Conservation (phyloP, 805 yeast species). For the Peterozyma xylosa region DNA sequence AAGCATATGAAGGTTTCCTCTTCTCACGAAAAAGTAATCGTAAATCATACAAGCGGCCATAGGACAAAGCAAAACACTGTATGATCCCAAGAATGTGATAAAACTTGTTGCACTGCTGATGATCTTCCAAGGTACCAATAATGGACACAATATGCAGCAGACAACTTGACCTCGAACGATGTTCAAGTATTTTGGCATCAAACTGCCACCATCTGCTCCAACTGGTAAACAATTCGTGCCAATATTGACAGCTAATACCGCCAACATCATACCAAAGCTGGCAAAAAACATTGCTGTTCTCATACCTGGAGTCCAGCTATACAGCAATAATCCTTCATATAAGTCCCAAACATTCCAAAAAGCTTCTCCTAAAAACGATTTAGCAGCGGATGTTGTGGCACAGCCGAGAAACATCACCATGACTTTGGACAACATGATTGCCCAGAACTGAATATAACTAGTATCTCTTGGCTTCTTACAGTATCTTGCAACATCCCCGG, state of each 20-base stretch:
- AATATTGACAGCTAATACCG: constrained; percentile 73
- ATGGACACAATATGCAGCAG: constrained; percentile 55
- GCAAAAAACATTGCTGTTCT: constrained; percentile 12
- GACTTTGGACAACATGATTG: too few species aligned
- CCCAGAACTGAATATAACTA: not conserved
- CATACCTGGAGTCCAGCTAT: constrained; percentile 14
- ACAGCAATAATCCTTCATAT: constrained; percentile 3
- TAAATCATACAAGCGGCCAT: constrained; percentile 71
- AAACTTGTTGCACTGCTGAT: constrained; percentile 62
- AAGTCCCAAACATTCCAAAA: too few species aligned
- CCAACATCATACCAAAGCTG: constrained; percentile 28
- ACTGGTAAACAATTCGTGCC: constrained; percentile 66
- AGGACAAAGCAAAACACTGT: constrained; percentile 79
- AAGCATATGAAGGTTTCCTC: constrained; percentile 63
- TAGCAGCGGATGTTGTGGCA: too few species aligned
- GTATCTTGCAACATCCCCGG: constrained; percentile 12
- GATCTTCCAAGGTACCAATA: constrained; percentile 80
- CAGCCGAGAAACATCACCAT: not conserved
- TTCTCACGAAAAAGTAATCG: constrained; percentile 59
- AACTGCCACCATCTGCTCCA: constrained; percentile 65
- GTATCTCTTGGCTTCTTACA: constrained; percentile 2
- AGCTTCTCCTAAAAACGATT: too few species aligned
- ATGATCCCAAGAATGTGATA: constrained; percentile 74
- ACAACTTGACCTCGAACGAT: constrained; percentile 80
- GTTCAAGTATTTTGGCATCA: constrained; percentile 54